Evolutionary conservation across 1,284 basidiomycete genomes (phyloP), one percentile per base, ranked within the genome.

Genomic region (Cutaneotrichosporon mucoides): DNA sequence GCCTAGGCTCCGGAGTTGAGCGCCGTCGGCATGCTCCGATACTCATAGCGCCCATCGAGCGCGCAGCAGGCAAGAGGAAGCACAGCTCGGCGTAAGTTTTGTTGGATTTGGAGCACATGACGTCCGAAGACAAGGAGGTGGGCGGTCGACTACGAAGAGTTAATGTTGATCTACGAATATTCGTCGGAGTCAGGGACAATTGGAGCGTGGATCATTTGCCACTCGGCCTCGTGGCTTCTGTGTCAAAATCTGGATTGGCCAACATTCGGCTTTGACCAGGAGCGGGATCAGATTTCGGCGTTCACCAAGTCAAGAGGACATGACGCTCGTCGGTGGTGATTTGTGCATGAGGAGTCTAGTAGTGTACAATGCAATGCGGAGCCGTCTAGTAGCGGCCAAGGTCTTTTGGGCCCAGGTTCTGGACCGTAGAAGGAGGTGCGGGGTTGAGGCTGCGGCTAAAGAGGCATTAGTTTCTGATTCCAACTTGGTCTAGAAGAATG

Each of bases 371-470:
- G 46, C 46, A 48, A 36, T 33, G 38, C 8, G 38, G 38, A 24
- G 9, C 38, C 9, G 12, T 40, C 46, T 48, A 48, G 46, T 48
- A 48, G 33, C 46, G 33, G 13, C 46, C 46, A 33, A 36, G 10
- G 34, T 36, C 46, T n/a, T 48, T 33, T 12, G 46, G 34, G 10
- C 34, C 34, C 4, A 36, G 34, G 24, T 16, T 41, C 37, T 35
- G 53, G 47, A 63, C 59, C 44, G 61, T 60, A 36, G 61, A 43
- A 16, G 55, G 36, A 1, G 58, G 46, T 4, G 57, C n/a, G 33
- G 61, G 57, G 58, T 60, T 57, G 61, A 63, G 43, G 12, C 56
- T 42, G 36, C 52, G 49, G 40, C 60, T 61, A 56, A 24, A 3
- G 24, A 24, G 24, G 24, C 24, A 3, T 24, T 24, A 24, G 24